Conservation (phyloP, 2,329 filamentous ascomycete species). For the Aschersonia sp. region DNA sequence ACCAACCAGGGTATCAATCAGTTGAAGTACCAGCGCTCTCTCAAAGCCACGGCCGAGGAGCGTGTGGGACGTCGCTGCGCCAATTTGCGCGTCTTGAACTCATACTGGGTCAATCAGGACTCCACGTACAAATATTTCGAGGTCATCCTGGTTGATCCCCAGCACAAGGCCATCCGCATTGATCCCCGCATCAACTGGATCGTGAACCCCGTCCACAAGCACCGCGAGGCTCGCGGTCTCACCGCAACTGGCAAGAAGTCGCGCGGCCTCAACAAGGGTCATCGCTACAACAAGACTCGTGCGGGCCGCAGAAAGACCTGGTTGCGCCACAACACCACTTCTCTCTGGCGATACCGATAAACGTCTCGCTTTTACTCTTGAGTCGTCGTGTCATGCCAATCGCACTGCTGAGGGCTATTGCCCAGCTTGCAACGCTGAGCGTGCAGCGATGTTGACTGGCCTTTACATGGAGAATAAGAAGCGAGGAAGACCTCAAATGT, state of each 20-base stretch:
- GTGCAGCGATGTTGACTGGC: too few relatives aligned
- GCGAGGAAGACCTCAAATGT: too few relatives aligned
- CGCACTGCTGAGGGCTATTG: not conserved
- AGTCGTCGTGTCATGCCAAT: too few relatives aligned
- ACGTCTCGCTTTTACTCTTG: constrained; percentile 1
- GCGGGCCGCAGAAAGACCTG: constrained; percentile 98
- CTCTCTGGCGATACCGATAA: constrained; percentile 96
- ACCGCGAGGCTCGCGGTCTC: constrained; percentile 94
- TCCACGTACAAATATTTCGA: constrained; percentile 99
- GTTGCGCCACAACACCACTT: constrained; percentile 99
- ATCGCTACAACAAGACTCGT: constrained; percentile 97
- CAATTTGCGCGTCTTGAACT: constrained; percentile 99
- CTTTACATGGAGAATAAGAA: too few relatives aligned
- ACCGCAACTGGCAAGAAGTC: constrained; percentile 99
- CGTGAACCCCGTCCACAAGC: constrained; percentile 99
- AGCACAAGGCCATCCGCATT: constrained; percentile 99
- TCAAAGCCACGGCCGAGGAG: constrained; percentile 96
- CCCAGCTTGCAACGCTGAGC: too few relatives aligned
- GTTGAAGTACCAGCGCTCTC: constrained; percentile 99
- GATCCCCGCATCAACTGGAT: constrained; percentile 99
- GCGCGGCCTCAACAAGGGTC: constrained; percentile 97
- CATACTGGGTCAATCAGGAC: constrained; percentile 99
- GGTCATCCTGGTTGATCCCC: constrained; percentile 98
- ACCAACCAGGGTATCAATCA: constrained; percentile 99
- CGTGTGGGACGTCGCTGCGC: constrained; percentile 98